Base-by-base conservation (phyloP, 1,139 yeast genomes). In the Taiozyma sp. region DNA sequence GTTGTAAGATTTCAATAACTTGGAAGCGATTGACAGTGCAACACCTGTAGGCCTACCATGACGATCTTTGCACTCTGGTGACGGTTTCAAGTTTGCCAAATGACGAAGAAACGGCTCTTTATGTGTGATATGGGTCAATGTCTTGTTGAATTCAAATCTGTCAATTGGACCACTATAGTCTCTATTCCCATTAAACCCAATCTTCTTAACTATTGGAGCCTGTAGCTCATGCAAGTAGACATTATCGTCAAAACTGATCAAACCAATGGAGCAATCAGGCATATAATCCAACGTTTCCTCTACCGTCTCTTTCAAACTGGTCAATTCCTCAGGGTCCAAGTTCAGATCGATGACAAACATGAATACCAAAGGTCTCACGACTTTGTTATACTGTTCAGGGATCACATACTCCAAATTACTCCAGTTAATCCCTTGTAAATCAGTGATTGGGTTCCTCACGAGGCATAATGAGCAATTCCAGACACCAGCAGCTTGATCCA, bases 401-500 rank as follows among this genome's bases (percentile, higher is more conserved):
- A 77, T 73, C 57, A 79, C 70, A 79, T 48, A 51, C 32, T 50
- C 49, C 41, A 39, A 44, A 38, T 38, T 38, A 5, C 14, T 80
- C 53, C 77, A 29, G 1, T 9, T 36, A 43, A 38, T 41, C 16
- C 4, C 23, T 4, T 29, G 78, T 61, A 80, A 79, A 58, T 80
- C 84, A 29, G 76, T 70, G 4, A 84, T 80, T 23, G 43, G 43
- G 61, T 79, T 80, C 62, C 86, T 70, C 44, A 74, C 65, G 27
- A 70, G 68, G 71, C 88, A 83, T 68, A 73, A 45, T 70, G 83
- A 61, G 70, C 88, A 83, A 41, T 74, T 70, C 87, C 87, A 83
- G 45, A 78, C 73, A 19, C 79, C 81, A 29, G 78, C 73, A 8
- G 64, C 65, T 13, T 79, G 74, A 58, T 81, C 87, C 51, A 81